These are phyloP conservation scores for Sarcocystis neurona DNA, from an alignment of 169 alveolate species.

Conservation along the genomic window DNA sequence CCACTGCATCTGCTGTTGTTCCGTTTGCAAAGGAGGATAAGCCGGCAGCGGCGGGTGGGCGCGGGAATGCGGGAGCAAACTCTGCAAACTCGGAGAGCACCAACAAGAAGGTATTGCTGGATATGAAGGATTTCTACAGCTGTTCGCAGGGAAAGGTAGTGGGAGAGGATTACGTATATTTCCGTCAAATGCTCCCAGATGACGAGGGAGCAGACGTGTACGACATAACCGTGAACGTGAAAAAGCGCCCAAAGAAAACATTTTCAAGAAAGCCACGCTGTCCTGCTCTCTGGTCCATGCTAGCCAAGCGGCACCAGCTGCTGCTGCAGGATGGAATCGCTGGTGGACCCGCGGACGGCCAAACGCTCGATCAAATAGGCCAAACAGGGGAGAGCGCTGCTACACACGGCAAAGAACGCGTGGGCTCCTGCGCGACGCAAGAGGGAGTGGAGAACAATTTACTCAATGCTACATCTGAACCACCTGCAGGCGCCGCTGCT, in stretches of 20 bases:
- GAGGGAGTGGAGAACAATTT: no score
- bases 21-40: neutral
- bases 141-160: constrained; percentile 29
- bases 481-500: no score
- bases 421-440: no score
- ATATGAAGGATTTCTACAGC: constrained; percentile 30
- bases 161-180: constrained; percentile 23
- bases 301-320: no score
- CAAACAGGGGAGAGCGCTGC: no score
- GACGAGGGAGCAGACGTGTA: constrained; percentile 33
- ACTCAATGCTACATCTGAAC: no score
- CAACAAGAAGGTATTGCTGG: neutral
- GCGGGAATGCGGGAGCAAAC: neutral
- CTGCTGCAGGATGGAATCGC: no score
- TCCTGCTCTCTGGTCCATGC: no score
- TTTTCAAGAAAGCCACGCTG: neutral
- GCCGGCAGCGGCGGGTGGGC: neutral
- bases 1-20: neutral
- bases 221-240: neutral
- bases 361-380: no score
- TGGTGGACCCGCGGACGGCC: no score
- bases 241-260: constrained; percentile 10
- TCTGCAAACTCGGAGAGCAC: neutral
- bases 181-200: constrained; percentile 12
- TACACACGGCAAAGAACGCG: no score